Evolutionary conservation across 2,329 filamentous ascomycete genomes (phyloP).

Genomic region (Cordyceps pruinosa): DNA sequence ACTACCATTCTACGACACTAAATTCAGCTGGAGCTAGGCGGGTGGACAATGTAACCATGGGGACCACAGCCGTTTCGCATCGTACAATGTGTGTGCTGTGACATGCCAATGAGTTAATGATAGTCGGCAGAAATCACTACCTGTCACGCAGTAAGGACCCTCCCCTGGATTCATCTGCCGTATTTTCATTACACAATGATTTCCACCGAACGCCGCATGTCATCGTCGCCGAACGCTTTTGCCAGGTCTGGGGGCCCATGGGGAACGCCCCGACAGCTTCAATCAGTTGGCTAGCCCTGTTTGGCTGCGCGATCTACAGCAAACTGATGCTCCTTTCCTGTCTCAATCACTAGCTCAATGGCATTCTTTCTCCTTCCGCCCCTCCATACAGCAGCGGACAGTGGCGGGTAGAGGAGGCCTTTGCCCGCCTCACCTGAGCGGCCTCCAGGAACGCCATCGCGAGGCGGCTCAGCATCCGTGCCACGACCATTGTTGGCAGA

Average conservation of each 20-base stretch:
- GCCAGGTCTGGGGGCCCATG: neutral
- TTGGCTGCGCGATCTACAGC: neutral
- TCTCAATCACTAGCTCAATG: neutral
- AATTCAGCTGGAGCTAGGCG: neutral
- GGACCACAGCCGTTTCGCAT: neutral
- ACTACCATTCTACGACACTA: neutral
- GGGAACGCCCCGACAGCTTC: neutral
- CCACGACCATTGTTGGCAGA: neutral
- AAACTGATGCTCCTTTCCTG: neutral
- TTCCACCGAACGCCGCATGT: neutral
- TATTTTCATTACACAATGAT: constrained; percentile 9
- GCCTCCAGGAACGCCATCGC: neutral
- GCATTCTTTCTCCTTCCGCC: neutral
- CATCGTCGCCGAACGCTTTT: neutral
- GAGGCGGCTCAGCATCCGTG: neutral
- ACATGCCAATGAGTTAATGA: neutral
- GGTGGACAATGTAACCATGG: neutral
- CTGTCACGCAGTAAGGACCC: neutral
- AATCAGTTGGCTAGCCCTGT: neutral
- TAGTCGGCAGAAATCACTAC: neutral
- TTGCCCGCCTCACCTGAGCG: neutral
- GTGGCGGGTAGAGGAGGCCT: constrained; percentile 7
- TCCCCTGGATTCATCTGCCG: neutral
- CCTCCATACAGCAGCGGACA: neutral
- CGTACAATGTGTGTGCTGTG: neutral